Evolutionary conservation across 164 flowering plant genomes (phyloP).

Genomic region (Magnolia changhungtana): DNA sequence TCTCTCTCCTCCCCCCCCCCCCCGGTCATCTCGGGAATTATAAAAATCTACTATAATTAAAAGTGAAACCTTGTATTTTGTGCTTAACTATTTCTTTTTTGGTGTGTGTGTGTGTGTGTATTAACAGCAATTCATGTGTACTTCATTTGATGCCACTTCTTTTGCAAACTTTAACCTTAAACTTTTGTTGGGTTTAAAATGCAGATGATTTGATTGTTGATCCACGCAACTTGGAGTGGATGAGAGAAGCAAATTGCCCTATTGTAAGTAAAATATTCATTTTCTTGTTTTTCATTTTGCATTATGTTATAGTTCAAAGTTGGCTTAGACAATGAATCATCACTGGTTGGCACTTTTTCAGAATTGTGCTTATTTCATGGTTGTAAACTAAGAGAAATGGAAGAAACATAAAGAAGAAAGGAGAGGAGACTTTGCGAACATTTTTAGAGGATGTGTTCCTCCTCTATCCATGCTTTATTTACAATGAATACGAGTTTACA

Average conservation of each 20-base stretch:
- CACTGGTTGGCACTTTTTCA: not conserved
- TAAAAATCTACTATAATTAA: too few relatives aligned
- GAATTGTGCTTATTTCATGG: not conserved
- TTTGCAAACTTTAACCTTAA: conserved; percentile 5
- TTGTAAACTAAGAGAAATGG: not conserved
- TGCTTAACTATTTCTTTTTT: too few relatives aligned
- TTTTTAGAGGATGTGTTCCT: too few relatives aligned
- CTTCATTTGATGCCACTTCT: not conserved
- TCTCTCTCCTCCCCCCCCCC: too few relatives aligned
- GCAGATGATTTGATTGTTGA: conserved; percentile 94
- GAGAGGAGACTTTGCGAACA: not conserved
- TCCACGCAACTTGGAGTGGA: conserved; percentile 97
- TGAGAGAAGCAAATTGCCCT: conserved; percentile 95
- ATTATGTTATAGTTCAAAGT: not conserved
- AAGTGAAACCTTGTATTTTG: too few relatives aligned
- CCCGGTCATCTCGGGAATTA: too few relatives aligned
- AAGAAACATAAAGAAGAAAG: not conserved
- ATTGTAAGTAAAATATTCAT: conserved; percentile 53
- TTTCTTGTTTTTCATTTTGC: conserved; percentile 6
- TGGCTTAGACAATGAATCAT: not conserved
- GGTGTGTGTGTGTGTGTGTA: too few relatives aligned
- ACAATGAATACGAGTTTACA: not conserved
- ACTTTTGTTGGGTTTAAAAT: conserved; percentile 16
- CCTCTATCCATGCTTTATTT: not conserved
- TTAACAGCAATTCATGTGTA: not conserved